Evolutionary conservation across 1,139 yeast genomes (phyloP), one percentile per base, ranked within the genome.

Genomic region (Trichomonascaceae sp.): DNA sequence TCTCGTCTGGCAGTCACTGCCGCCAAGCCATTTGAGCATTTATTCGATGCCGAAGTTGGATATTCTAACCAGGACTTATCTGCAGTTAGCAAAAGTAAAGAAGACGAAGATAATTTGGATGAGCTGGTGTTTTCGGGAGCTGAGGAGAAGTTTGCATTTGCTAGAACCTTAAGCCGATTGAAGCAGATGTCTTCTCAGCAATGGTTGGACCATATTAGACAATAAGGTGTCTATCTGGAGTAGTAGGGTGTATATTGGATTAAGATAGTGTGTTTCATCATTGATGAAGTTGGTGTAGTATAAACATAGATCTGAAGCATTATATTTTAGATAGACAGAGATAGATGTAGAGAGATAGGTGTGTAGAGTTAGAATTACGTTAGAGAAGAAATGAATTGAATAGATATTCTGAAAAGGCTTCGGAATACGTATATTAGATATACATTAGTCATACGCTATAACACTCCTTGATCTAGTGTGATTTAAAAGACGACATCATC

Each of bases 71-170:
- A 12, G 12, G 9, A 12, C 10, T 2, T 20, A 3, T 7, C 10
- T 2, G 15, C 9, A 6, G 19, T 38, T 9, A 15, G 55, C 8
- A 8, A 22, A 4, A 19, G 32, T 43, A n/a, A 36, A 22, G 54
- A 79, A 54, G 82, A 77, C 55, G 58, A 86, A 59, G 87, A 85
- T 60, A 80, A 83, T 58, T 80, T 84, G 61, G 82, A 84, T 66
- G 87, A 95, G 1, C 75, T 86, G 39, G 82, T 89, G 82, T 91
- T 93, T 72, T 87, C 86, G 47, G 73, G 86, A 6, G 98, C 90
- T 68, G 99, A 93, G 70, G 99, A 93, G 71, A 81, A 85, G 69
- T 93, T 93, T 74, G 99, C 99, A 15, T 93, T 91, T 75, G 96
- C 97, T 1, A 79, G 99, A 66, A 97, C 98, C 0, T 75, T 93